phyloP scores from a whole-genome alignment of 768 basidiomycete species.

The Boletus sp. region DNA sequence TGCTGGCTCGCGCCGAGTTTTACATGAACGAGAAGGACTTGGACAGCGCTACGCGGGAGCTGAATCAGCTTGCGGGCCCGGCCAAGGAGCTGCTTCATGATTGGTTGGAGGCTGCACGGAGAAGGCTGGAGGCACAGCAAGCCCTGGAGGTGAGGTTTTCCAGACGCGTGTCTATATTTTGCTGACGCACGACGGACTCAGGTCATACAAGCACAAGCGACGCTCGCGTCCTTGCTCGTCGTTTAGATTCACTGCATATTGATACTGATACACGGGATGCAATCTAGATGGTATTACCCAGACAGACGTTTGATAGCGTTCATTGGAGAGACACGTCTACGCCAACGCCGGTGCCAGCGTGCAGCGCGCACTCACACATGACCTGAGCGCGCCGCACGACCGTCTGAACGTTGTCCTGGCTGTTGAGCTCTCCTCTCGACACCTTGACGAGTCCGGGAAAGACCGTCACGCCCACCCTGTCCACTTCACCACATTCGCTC shows the following conservation, averaged over 20 bases:
- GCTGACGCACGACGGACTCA: slow-evolving; percentile 31
- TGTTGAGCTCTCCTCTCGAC: slow-evolving; percentile 38
- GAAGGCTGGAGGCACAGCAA: slow-evolving; percentile 87
- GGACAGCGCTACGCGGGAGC: slow-evolving; percentile 76
- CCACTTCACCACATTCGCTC: slow-evolving; percentile 70
- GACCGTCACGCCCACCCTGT: slow-evolving; percentile 79
- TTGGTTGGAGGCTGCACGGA: slow-evolving; percentile 89
- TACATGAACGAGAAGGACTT: slow-evolving; percentile 91
- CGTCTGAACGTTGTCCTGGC: slow-evolving; percentile 57
- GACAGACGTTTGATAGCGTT: not conserved
- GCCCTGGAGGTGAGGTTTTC: slow-evolving; percentile 69
- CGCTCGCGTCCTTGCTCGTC: slow-evolving; percentile 75
- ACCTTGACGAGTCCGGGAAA: slow-evolving; percentile 90
- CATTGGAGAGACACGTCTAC: slow-evolving; percentile 3
- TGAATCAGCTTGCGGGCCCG: slow-evolving; percentile 86
- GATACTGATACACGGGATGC: slow-evolving; percentile 19
- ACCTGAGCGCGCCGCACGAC: slow-evolving; percentile 85
- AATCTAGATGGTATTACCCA: slow-evolving; percentile 21
- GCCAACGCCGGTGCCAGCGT: not conserved
- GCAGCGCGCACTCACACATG: slow-evolving; percentile 79
- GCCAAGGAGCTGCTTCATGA: slow-evolving; percentile 73
- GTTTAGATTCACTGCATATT: slow-evolving; percentile 41
- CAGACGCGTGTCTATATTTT: not conserved
- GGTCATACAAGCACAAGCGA: slow-evolving; percentile 84
- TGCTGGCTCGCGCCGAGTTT: slow-evolving; percentile 85